Evolutionary conservation across 441 rosid species (phyloP), one percentile per base, ranked within the genome.

Genomic region (Populus tomentosa): DNA sequence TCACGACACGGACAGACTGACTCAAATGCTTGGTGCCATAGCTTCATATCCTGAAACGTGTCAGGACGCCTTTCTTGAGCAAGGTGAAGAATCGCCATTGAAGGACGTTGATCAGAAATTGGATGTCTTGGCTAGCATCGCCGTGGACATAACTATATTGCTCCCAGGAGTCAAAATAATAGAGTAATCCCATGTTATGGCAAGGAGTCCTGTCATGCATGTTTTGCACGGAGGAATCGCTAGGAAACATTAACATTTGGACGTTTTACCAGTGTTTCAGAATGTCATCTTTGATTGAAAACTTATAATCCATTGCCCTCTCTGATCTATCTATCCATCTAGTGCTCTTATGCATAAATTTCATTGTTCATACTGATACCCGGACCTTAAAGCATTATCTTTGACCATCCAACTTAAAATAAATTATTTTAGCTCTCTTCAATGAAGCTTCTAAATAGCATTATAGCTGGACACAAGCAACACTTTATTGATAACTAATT

Each of bases 41-140:
- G 11, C 79, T 10, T 68, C 82, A 0, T 77, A 84, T 67, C 50
- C 81, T 1, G 50, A 73, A 2, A 42, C 77, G 3, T 87, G 88
- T 23, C n/a, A 76, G 16, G 82, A 84, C 28, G 40, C 73, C 0
- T 85, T 85, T 28, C 6, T 6, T 2, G 85, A 85, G 33, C 3
- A 42, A 2, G 83, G 23, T 10, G 14, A 35, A 1, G 69, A 71
- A 0, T 80, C 81, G 0, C 90, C 88, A 1, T 26, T 81, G 70
- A 77, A 66, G 62, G 78, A 71, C 1, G 20, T 77, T 1, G 80
- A 84, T 40, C 46, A 67, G 1, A 69, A 80, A 62, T 70, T 85
- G 36, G 72, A 2, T 33, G 77, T 77, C 64, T 50, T 85, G 40
- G 82, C 82, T 73, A 79, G 82, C 83, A 87, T 85, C 40, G 59